Evolutionary conservation across 441 rosid species (phyloP).

Genomic region (Gossypium schwendimanii): DNA sequence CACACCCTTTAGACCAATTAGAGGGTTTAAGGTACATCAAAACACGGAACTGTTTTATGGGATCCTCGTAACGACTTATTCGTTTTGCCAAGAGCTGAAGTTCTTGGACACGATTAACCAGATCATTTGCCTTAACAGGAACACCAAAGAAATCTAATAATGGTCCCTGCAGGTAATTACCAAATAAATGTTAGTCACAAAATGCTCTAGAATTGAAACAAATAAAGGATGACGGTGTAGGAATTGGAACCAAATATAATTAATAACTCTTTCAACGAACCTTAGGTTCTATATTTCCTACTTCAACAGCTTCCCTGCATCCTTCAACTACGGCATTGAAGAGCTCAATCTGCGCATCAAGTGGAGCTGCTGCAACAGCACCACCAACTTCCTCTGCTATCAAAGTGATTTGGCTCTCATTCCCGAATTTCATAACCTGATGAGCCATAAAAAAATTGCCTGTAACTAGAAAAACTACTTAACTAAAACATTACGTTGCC

Average conservation of each 20-base stretch:
- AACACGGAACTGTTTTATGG: slow-evolving; percentile 82
- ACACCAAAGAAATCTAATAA: slow-evolving; percentile 95
- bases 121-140: slow-evolving; percentile 85
- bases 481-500: background rate
- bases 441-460: background rate
- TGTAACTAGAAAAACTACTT: background rate
- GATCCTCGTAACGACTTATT: slow-evolving; percentile 72
- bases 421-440: slow-evolving; percentile 93
- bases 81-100: slow-evolving; percentile 86
- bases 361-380: slow-evolving; percentile 66
- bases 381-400: slow-evolving; percentile 91
- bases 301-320: slow-evolving; percentile 70
- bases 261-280: slow-evolving; percentile 26
- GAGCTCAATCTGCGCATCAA: slow-evolving; percentile 82
- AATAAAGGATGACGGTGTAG: background rate
- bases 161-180: slow-evolving; percentile 58
- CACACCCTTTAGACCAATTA: slow-evolving; percentile 99
- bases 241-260: background rate
- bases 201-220: background rate
- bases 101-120: slow-evolving; percentile 76
- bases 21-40: slow-evolving; percentile 88
- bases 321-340: slow-evolving; percentile 84
- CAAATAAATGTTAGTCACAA: background rate
- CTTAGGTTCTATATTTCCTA: slow-evolving; percentile 67
- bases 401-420: slow-evolving; percentile 59